phyloP scores from a whole-genome alignment of 78 protist species.

The Chrysochromulina parva region DNA sequence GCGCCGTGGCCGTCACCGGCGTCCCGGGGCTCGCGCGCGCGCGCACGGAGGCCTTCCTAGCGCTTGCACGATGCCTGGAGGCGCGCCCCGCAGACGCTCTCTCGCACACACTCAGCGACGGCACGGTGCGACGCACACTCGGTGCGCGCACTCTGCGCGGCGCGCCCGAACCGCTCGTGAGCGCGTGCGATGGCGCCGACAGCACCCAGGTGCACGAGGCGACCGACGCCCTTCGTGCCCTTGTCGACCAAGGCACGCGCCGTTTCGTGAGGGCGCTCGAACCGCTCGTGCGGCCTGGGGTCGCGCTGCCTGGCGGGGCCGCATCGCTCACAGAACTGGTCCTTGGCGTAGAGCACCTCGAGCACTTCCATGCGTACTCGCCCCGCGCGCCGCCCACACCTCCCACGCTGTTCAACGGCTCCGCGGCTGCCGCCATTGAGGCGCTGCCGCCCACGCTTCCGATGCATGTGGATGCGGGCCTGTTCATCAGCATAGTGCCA shows the following conservation, averaged over 20 bases:
- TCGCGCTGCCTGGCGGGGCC: background rate
- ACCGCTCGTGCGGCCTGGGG: background rate
- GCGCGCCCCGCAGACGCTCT: background rate
- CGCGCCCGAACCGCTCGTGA: background rate
- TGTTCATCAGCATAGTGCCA: background rate
- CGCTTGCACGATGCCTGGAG: background rate
- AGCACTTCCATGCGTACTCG: background rate
- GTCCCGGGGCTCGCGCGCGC: background rate
- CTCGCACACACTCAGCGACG: background rate
- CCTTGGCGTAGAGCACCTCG: background rate
- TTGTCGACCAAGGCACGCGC: background rate
- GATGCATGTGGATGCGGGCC: background rate
- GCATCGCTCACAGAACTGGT: background rate
- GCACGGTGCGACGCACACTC: background rate
- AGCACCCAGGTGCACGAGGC: background rate
- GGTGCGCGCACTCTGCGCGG: background rate
- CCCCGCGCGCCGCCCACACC: background rate
- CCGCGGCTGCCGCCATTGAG: background rate
- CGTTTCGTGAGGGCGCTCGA: background rate
- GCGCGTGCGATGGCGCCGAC: background rate
- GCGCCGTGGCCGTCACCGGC: background rate
- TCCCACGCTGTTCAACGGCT: background rate
- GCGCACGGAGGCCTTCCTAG: background rate
- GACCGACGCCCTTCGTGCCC: background rate
- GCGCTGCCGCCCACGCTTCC: background rate